phyloP scores from a whole-genome alignment of 1,284 basidiomycete genomes.

The Stygiomarasmius scandens region DNA sequence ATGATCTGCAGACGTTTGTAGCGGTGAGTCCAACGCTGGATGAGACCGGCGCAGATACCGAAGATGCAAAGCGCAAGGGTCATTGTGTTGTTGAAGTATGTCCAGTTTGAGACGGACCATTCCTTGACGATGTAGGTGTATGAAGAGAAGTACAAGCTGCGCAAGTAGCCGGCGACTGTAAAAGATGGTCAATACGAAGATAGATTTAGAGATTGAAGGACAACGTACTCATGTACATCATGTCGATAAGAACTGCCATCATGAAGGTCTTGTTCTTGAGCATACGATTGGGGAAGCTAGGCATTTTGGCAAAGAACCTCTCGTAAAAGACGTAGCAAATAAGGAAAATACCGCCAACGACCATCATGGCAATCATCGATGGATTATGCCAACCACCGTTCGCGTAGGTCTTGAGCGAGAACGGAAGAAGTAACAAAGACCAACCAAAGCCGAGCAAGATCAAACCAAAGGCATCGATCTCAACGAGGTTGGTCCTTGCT shows the following conservation, averaged over 20 bases:
- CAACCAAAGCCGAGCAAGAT: constrained; percentile 13
- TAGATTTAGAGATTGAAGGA: not conserved
- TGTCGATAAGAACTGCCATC: constrained; percentile 18
- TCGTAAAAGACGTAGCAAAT: constrained; percentile 17
- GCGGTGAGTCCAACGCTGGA: constrained; percentile 15
- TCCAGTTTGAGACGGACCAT: constrained; percentile 16
- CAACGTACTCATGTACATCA: constrained; percentile 15
- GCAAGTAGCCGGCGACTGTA: constrained; percentile 14
- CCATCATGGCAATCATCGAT: constrained; percentile 16
- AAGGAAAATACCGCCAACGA: constrained; percentile 15
- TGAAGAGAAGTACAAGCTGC: constrained; percentile 16
- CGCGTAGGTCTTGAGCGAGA: constrained; percentile 14
- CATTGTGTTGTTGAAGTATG: constrained; percentile 19
- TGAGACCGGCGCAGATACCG: constrained; percentile 14
- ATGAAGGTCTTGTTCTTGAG: constrained; percentile 20
- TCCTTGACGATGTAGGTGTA: constrained; percentile 17
- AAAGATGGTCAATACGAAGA: not conserved
- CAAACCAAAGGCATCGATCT: constrained; percentile 16
- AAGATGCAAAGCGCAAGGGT: constrained; percentile 16
- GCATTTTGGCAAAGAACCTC: constrained; percentile 10
- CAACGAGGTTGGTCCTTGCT: constrained; percentile 4
- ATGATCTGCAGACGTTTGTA: constrained; percentile 18
- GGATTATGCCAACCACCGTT: constrained; percentile 16
- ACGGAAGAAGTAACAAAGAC: constrained; percentile 16
- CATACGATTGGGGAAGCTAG: constrained; percentile 15